These are phyloP conservation scores for Aphanocladium album DNA, from an alignment of 2,329 filamentous ascomycete species.

Conservation along the genomic window DNA sequence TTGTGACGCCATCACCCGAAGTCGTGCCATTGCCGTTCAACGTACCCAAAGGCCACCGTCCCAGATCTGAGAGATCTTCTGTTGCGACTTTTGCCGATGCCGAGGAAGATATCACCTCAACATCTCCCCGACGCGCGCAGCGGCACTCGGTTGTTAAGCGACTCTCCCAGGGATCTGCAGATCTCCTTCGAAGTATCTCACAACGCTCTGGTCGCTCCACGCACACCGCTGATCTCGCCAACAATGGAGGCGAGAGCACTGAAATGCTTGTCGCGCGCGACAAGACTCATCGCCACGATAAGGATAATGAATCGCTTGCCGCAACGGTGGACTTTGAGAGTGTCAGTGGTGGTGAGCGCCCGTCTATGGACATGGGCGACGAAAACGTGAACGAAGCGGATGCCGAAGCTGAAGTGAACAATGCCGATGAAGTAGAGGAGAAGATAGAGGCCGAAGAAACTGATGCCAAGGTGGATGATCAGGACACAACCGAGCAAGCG, in stretches of 20 bases:
- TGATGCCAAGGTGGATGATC: neutral
- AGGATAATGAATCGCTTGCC: slow-evolving; percentile 48
- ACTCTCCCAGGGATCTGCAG: slow-evolving; percentile 42
- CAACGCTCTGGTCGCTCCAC: slow-evolving; percentile 16
- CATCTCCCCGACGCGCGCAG: slow-evolving; percentile 20
- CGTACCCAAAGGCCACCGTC: slow-evolving; percentile 41
- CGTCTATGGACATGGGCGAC: slow-evolving; percentile 16
- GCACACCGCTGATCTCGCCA: slow-evolving; percentile 7
- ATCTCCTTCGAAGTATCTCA: slow-evolving; percentile 34
- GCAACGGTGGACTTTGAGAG: slow-evolving; percentile 55
- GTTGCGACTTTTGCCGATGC: slow-evolving; percentile 66
- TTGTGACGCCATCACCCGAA: slow-evolving; percentile 35
- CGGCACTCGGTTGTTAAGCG: slow-evolving; percentile 41
- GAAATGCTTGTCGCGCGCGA: slow-evolving; percentile 41
- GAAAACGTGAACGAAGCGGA: neutral
- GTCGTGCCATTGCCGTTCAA: slow-evolving; percentile 63
- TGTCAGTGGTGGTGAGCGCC: slow-evolving; percentile 34
- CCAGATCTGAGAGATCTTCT: slow-evolving; percentile 54
- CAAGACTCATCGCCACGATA: slow-evolving; percentile 24
- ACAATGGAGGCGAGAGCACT: slow-evolving; percentile 32
- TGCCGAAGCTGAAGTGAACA: neutral
- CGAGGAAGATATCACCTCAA: slow-evolving; percentile 31
- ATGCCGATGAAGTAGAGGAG: neutral
- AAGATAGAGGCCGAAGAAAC: neutral
- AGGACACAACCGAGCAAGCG: neutral